Conservation (phyloP, 169 alveolate genomes). For the Perkinsus marinus region DNA sequence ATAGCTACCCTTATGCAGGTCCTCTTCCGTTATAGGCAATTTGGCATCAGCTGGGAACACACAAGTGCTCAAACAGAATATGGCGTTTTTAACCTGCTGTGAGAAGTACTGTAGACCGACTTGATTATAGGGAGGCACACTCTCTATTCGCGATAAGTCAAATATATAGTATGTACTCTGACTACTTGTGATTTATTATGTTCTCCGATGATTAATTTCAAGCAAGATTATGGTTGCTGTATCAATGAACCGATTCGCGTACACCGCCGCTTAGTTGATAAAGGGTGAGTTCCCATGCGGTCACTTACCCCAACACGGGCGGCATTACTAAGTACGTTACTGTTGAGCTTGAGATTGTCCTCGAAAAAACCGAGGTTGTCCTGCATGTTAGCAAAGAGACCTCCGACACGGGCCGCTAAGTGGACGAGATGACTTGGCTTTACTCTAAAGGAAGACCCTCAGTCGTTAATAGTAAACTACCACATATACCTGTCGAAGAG, state of each 20-base stretch:
- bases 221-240: too few relatives aligned
- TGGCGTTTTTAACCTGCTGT: slow-evolving; percentile 19
- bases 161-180: too few relatives aligned
- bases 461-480: not conserved
- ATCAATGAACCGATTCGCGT: too few relatives aligned
- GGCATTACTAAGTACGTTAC: slow-evolving; percentile 1
- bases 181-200: too few relatives aligned
- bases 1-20: slow-evolving; percentile 8
- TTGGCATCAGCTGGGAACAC: slow-evolving; percentile 21
- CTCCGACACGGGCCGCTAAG: slow-evolving; percentile 42
- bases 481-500: not conserved
- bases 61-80: slow-evolving; percentile 36
- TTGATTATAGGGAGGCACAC: too few relatives aligned
- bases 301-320: not conserved
- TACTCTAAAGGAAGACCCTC: not conserved
- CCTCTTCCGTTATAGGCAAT: slow-evolving; percentile 12
- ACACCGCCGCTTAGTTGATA: too few relatives aligned
- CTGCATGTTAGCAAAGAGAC: slow-evolving; percentile 34
- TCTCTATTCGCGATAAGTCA: too few relatives aligned
- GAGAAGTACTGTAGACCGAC: too few relatives aligned
- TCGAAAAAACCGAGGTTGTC: slow-evolving; percentile 24
- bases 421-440: slow-evolving; percentile 29
- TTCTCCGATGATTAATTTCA: too few relatives aligned
- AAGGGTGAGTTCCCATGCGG: too few relatives aligned
- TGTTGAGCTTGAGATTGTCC: slow-evolving; percentile 24